phyloP scores from a whole-genome alignment of 2,329 filamentous ascomycete genomes.

The Alternaria sp. region DNA sequence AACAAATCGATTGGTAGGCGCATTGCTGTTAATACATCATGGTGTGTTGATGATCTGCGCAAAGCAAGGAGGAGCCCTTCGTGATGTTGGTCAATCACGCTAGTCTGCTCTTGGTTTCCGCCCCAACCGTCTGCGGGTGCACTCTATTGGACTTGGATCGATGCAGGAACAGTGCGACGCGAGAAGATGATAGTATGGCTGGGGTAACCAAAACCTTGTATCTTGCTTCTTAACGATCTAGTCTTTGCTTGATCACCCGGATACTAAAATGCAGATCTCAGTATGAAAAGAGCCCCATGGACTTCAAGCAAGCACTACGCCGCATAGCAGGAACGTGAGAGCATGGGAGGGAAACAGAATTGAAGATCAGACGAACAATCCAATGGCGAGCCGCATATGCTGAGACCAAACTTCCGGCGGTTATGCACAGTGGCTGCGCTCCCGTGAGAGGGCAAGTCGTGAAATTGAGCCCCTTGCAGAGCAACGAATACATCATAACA shows the following conservation, averaged over 20 bases:
- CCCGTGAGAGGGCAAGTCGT: background rate
- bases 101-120: background rate
- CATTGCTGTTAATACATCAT: background rate
- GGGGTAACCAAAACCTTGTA: background rate
- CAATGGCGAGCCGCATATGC: background rate
- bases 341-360: background rate
- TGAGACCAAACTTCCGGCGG: background rate
- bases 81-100: background rate
- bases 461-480: background rate
- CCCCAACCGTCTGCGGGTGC: background rate
- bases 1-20: background rate
- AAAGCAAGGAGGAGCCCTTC: background rate
- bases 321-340: background rate
- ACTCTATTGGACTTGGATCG: background rate
- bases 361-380: background rate
- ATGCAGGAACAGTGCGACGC: background rate
- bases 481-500: background rate
- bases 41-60: background rate
- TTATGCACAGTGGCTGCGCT: background rate
- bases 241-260: background rate
- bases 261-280: background rate
- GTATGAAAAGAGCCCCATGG: background rate
- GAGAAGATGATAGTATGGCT: background rate
- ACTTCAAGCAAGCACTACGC: background rate
- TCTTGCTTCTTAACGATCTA: background rate